Conservation (phyloP, 108 stramenopile species). For the Asterionellopsis glacialis region DNA sequence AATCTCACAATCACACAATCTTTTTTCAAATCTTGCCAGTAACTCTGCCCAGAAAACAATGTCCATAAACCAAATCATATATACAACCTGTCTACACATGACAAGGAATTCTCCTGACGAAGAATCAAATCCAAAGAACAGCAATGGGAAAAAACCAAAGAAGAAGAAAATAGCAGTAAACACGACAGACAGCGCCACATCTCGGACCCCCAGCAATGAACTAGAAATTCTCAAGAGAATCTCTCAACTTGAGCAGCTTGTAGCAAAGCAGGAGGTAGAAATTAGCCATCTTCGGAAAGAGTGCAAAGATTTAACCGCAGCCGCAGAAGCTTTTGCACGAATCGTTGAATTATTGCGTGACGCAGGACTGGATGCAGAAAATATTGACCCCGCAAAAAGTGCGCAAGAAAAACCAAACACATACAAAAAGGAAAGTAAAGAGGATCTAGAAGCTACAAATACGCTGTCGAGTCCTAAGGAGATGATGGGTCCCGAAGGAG, state of each 20-base stretch:
- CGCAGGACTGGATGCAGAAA: slow-evolving; percentile 54
- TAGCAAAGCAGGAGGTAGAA: slow-evolving; percentile 62
- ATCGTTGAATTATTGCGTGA: slow-evolving; percentile 60
- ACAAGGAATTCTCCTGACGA: background rate
- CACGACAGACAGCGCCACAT: background rate
- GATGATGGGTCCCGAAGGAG: slow-evolving; percentile 1
- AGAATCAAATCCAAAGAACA: background rate
- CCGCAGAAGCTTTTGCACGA: slow-evolving; percentile 47
- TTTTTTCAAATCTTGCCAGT: too few species aligned
- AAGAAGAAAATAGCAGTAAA: background rate
- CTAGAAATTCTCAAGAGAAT: slow-evolving; percentile 20
- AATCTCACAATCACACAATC: too few species aligned
- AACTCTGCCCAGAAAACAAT: too few species aligned
- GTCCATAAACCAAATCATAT: background rate
- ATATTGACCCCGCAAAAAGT: slow-evolving; percentile 17
- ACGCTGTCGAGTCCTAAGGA: slow-evolving; percentile 10
- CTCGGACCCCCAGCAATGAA: background rate
- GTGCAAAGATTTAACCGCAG: slow-evolving; percentile 41
- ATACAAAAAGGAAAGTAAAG: background rate
- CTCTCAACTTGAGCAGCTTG: slow-evolving; percentile 63
- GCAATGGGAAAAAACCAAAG: background rate
- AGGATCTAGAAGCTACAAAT: background rate
- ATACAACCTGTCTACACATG: background rate
- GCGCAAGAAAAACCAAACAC: background rate
- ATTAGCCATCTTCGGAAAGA: slow-evolving; percentile 65